Percentiles rank a stretch among this genome's conserved stretches.
Conservation (phyloP, 257 asterid species). For the Datura wrightii region DNA sequence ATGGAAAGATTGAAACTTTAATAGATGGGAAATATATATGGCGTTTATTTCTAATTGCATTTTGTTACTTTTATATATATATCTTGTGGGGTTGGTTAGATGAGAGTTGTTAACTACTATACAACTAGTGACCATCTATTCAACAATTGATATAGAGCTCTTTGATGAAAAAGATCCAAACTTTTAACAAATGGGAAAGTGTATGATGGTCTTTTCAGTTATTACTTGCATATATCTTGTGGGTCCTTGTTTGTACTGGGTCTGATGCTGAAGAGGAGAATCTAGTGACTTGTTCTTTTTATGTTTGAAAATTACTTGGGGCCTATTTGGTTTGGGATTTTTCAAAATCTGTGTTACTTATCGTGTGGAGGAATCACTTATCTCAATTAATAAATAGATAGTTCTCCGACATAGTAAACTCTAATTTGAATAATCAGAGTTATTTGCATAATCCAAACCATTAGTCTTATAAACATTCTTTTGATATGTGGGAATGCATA, state of each 20-base stretch:
- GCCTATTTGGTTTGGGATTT: no score
- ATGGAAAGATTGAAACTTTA: constrained; percentile 1
- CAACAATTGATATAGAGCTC: neutral
- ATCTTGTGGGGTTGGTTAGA: constrained; percentile 15
- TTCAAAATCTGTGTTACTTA: neutral
- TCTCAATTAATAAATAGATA: neutral
- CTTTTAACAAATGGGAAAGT: neutral
- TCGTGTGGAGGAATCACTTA: neutral
- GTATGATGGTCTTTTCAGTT: neutral
- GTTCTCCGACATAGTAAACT: neutral
- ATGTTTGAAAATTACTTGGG: neutral
- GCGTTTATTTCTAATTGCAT: neutral
- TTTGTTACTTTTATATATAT: neutral
- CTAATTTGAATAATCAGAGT: neutral
- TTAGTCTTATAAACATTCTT: neutral
- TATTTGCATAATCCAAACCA: neutral
- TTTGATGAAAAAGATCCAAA: neutral
- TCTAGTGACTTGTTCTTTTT: neutral
- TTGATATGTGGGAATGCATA: neutral
- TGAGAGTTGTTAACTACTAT: neutral
- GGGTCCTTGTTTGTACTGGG: neutral
- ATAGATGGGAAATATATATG: neutral
- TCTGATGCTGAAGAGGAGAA: constrained; percentile 2
- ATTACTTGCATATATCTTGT: neutral
- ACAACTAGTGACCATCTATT: neutral